phyloP scores from a whole-genome alignment of 352 stramenopile species.

The Halophytophthora batemanensis region DNA sequence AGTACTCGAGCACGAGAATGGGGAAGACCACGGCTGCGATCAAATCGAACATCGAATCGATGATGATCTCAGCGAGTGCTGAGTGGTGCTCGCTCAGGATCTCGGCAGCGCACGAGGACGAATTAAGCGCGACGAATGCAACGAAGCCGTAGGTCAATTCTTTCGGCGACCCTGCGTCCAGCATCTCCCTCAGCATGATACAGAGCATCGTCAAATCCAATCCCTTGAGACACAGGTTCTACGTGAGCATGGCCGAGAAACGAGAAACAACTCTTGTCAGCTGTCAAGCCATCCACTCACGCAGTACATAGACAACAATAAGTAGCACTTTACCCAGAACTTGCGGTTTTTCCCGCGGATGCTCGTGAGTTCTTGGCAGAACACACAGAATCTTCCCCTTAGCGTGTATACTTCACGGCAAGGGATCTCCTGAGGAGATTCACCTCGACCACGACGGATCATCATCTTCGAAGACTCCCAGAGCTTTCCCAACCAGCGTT shows the following conservation, averaged over 20 bases:
- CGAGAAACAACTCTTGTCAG: not conserved
- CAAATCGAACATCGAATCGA: slow-evolving; percentile 40
- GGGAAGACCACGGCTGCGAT: slow-evolving; percentile 27
- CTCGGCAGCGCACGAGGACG: slow-evolving; percentile 15
- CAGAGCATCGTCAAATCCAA: slow-evolving; percentile 29
- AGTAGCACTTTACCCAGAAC: slow-evolving; percentile 25
- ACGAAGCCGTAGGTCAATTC: slow-evolving; percentile 19
- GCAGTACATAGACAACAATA: not conserved
- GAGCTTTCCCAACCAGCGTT: slow-evolving; percentile 4
- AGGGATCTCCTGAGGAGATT: not conserved
- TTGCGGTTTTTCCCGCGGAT: slow-evolving; percentile 31
- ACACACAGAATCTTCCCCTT: slow-evolving; percentile 15
- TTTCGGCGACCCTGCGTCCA: slow-evolving; percentile 29
- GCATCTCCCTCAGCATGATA: slow-evolving; percentile 19
- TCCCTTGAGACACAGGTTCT: slow-evolving; percentile 36
- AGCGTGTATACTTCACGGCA: slow-evolving; percentile 1
- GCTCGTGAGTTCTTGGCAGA: slow-evolving; percentile 23
- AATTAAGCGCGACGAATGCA: slow-evolving; percentile 21
- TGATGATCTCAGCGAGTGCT: slow-evolving; percentile 30
- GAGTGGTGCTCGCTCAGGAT: slow-evolving; percentile 20
- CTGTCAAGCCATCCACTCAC: not conserved
- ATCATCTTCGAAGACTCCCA: not conserved
- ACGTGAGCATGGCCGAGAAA: not conserved
- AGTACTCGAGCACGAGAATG: slow-evolving; percentile 21
- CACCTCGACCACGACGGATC: not conserved